These are phyloP conservation scores for Tolypocladium album DNA, from an alignment of 2,329 filamentous ascomycete genomes.

Conservation along the genomic window DNA sequence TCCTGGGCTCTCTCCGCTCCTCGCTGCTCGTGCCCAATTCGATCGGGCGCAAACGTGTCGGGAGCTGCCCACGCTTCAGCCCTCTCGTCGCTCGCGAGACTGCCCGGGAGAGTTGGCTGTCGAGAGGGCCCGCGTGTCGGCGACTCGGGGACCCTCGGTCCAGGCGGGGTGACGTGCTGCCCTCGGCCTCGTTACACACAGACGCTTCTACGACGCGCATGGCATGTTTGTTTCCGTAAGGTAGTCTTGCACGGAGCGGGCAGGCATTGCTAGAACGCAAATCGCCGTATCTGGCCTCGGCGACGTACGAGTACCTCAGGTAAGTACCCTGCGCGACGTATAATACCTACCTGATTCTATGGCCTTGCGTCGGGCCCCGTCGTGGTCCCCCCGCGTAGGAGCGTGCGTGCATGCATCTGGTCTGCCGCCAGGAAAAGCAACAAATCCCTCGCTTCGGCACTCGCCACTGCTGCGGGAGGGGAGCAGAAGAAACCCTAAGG, in stretches of 20 bases:
- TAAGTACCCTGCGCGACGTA: no score
- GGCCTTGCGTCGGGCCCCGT: not conserved
- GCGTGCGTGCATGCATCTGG: not conserved
- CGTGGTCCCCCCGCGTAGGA: not conserved
- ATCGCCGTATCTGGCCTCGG: not conserved
- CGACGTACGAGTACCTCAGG: not conserved
- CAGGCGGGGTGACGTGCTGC: not conserved
- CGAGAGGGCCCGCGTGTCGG: not conserved
- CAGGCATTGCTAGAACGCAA: not conserved
- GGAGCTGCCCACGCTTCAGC: no score
- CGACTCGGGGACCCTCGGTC: not conserved
- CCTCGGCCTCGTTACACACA: not conserved
- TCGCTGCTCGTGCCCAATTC: not conserved
- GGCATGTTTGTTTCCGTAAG: not conserved
- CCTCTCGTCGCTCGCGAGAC: not conserved
- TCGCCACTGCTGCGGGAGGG: not conserved
- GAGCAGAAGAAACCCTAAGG: not conserved
- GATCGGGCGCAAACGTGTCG: not conserved
- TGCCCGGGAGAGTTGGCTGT: not conserved
- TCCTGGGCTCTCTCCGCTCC: no score
- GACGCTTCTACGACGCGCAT: not conserved
- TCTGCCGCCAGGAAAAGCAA: not conserved
- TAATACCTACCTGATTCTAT: no score
- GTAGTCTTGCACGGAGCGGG: not conserved
- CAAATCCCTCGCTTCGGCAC: not conserved